phyloP scores from a whole-genome alignment of 306 rosid species.

The Malus asiatica region DNA sequence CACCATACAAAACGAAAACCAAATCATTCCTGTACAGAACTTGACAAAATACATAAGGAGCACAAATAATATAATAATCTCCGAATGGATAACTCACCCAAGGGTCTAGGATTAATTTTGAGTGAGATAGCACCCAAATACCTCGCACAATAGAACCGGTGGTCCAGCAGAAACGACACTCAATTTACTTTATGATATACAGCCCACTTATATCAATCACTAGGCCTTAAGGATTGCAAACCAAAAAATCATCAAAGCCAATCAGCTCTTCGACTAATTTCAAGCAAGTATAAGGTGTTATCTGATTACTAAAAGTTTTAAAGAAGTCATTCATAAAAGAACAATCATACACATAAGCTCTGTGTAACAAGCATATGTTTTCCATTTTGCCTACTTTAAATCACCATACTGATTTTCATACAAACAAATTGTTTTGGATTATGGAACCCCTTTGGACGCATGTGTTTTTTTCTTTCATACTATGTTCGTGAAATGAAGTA shows the following conservation, averaged over 20 bases:
- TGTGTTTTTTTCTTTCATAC: background rate
- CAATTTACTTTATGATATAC: background rate
- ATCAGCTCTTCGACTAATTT: background rate
- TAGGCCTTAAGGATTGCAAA: background rate
- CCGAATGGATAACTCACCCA: background rate
- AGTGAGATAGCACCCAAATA: background rate
- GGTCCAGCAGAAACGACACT: background rate
- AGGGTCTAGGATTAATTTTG: background rate
- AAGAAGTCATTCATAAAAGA: background rate
- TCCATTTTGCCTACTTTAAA: background rate
- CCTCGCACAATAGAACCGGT: background rate
- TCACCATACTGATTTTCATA: background rate
- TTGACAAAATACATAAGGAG: background rate
- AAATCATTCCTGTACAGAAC: background rate
- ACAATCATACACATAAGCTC: background rate
- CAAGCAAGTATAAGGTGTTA: background rate
- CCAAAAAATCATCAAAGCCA: background rate
- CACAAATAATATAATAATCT: background rate
- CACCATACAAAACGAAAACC: slow-evolving; percentile 8
- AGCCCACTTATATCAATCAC: background rate
- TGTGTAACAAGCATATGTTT: background rate
- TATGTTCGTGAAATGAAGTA: background rate
- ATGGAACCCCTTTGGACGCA: background rate
- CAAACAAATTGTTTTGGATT: background rate
- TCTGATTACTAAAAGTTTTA: background rate